A percentile compares a stretch with the other conserved stretches of the same genome.
Evolutionary conservation across 2,329 filamentous ascomycete species (phyloP).

Genomic region (Penicillium sp.): DNA sequence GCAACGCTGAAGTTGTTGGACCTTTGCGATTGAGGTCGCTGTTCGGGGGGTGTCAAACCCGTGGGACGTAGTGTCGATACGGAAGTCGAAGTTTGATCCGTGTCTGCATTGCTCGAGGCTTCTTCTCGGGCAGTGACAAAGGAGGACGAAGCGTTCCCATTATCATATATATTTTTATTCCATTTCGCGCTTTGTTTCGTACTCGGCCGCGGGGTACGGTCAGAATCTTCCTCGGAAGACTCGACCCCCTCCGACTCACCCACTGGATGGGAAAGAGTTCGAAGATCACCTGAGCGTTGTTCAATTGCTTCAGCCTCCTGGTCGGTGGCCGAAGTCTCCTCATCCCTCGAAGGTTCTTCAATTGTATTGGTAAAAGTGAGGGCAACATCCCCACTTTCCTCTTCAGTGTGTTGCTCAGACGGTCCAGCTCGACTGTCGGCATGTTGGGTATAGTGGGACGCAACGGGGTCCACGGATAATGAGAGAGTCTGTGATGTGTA

Average conservation of each 20-base stretch:
- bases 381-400: slow-evolving; percentile 16
- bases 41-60: slow-evolving; percentile 1
- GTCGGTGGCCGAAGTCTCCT: slow-evolving; percentile 15
- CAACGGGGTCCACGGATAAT: slow-evolving; percentile 51
- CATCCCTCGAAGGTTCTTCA: slow-evolving; percentile 5
- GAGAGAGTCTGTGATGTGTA: slow-evolving; percentile 50
- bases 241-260: slow-evolving; percentile 14
- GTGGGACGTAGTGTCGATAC: slow-evolving; percentile 16
- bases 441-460: slow-evolving; percentile 42
- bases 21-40: slow-evolving; percentile 7
- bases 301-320: slow-evolving; percentile 11
- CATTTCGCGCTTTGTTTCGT: slow-evolving; percentile 6
- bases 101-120: slow-evolving; percentile 15
- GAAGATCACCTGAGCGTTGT: slow-evolving; percentile 19
- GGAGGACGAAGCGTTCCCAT: slow-evolving; percentile 24
- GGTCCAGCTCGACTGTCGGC: slow-evolving; percentile 29
- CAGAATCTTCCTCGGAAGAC: slow-evolving; percentile 6
- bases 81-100: slow-evolving; percentile 11
- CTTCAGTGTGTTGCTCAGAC: slow-evolving; percentile 10
- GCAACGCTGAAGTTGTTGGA: slow-evolving; percentile 19
- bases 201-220: slow-evolving; percentile 17
- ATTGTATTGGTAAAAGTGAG: slow-evolving; percentile 20
- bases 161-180: slow-evolving; percentile 11
- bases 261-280: slow-evolving; percentile 25
- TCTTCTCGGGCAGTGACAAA: slow-evolving; percentile 35